Evolutionary conservation across 2,329 filamentous ascomycete species (phyloP), one percentile per base, ranked within the genome.

Genomic region (Cryoendolithus antarcticus): DNA sequence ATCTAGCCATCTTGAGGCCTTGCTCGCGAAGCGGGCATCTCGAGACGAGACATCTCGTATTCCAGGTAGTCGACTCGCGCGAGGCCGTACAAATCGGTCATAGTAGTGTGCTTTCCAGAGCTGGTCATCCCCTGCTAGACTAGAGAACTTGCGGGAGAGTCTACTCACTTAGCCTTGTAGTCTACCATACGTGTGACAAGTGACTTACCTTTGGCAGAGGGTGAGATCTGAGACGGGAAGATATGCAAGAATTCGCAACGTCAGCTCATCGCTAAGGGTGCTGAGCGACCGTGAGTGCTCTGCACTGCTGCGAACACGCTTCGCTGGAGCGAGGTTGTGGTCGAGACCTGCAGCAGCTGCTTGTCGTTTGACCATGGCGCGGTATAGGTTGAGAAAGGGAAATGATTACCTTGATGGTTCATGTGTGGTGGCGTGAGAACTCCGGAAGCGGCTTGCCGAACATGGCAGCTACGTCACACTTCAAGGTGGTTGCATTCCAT

Each of bases 21-120:
- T 72, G 3, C 72, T 73, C 1, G 71, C 71, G 46, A 73, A 76
- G 35, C 61, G 59, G 6, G 67, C 52, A 24, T 59, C 65, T 6
- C 62, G 53, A 13, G 59, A 55, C 9, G 52, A 49, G 2, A 59
- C 48, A 30, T 66, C 64, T 51, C 64, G 71, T 28, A 81, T 72
- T 13, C 81, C 80, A 1, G 83, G 82, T 40, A 89, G 77, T 42
- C 82, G 76, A 48, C 82, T 72, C 29, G 82, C 82, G 53, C 86
- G 76, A 30, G 86, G 86, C 29, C 83, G 72, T 24, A 95, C 84
- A 61, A 93, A 96, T 45, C 82, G 79, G 19, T 77, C 71, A 62
- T 93, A 94, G 62, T 94, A 98, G 36, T 86, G 75, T 9, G 74
- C 72, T 58, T 89, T 91, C 91, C 91, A 98, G 41, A 96, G 66